Evolutionary conservation across 2,329 filamentous ascomycete species (phyloP).

Genomic region (Fusarium xyrophilum): DNA sequence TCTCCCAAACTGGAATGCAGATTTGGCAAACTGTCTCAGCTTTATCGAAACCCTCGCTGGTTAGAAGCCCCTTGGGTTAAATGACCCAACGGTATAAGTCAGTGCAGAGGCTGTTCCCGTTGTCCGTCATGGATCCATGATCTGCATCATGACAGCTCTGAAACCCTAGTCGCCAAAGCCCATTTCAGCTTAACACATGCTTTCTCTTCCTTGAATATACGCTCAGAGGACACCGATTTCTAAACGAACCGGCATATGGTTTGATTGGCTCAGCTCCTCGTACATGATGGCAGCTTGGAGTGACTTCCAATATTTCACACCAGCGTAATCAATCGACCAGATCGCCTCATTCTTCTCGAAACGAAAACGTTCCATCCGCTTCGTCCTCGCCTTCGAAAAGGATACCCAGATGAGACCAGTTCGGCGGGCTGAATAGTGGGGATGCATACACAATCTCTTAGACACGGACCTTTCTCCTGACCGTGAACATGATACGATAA

Average conservation of each 20-base stretch:
- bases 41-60: neutral
- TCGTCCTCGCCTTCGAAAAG: slow-evolving; percentile 19
- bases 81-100: slow-evolving; percentile 8
- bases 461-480: slow-evolving; percentile 20
- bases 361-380: neutral
- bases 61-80: neutral
- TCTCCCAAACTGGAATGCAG: slow-evolving; percentile 4
- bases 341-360: slow-evolving; percentile 1
- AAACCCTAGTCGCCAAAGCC: slow-evolving; percentile 14
- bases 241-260: neutral
- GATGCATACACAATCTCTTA: slow-evolving; percentile 1
- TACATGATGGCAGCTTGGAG: neutral
- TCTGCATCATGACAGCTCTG: slow-evolving; percentile 7
- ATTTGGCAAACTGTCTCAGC: slow-evolving; percentile 3
- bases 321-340: neutral
- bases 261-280: neutral
- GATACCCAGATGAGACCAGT: slow-evolving; percentile 5
- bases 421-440: slow-evolving; percentile 7
- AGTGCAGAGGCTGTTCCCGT: neutral
- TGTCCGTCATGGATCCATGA: slow-evolving; percentile 4
- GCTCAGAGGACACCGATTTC: slow-evolving; percentile 12
- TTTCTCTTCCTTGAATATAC: neutral
- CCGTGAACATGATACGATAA: slow-evolving; percentile 9
- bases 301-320: neutral
- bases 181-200: neutral